These are phyloP conservation scores for Triticum aestivum DNA, from an alignment of 176 grass and related monocot species.

Conservation along the genomic window DNA sequence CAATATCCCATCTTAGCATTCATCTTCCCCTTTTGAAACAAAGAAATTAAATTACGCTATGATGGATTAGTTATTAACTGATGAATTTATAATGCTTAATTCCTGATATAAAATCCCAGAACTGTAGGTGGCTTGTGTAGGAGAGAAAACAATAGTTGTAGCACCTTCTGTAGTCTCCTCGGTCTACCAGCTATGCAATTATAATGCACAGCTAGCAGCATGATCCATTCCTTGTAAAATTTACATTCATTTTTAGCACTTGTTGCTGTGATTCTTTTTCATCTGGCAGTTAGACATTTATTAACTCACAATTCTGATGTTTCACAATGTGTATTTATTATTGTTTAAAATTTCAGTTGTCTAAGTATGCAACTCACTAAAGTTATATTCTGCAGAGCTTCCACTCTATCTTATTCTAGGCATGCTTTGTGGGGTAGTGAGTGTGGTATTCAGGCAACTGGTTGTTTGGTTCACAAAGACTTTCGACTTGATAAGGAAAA, in stretches of 20 bases:
- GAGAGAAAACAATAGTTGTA: background rate
- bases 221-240: conserved; percentile 21
- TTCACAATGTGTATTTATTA: background rate
- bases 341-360: conserved; percentile 2
- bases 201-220: background rate
- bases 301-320: background rate
- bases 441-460: conserved; percentile 81
- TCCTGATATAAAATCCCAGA: background rate
- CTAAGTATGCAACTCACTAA: conserved; percentile 32
- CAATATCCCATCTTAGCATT: conserved; percentile 1
- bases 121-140: background rate
- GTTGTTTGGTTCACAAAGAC: conserved; percentile 92
- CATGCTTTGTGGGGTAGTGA: conserved; percentile 93
- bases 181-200: background rate
- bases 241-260: background rate
- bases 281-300: background rate
- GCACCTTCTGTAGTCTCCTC: background rate
- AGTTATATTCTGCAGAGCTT: conserved; percentile 63
- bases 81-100: background rate
- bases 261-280: background rate
- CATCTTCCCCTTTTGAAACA: background rate
- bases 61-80: background rate
- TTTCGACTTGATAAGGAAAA: conserved; percentile 85
- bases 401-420: conserved; percentile 96
- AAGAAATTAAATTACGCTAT: background rate